Conservation (phyloP, 2,329 filamentous ascomycete species). For the Malbranchea cinnamomea region DNA sequence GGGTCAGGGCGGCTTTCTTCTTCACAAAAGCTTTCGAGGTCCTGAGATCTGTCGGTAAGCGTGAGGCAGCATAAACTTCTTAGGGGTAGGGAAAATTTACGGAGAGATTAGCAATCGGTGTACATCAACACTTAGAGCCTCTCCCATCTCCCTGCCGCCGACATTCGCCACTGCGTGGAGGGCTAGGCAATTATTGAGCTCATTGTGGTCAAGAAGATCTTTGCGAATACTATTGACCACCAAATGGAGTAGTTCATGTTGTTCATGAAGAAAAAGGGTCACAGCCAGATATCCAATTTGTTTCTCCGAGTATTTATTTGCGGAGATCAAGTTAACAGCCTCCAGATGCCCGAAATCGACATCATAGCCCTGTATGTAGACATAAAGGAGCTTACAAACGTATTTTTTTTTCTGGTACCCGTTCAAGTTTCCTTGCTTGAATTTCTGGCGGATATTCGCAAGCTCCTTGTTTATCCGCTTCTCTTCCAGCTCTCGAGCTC, state of each 20-base stretch:
- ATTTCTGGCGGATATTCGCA: conserved; percentile 96
- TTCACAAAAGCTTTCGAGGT: conserved; percentile 95
- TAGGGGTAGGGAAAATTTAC: conserved; percentile 38
- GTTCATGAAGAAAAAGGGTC: conserved; percentile 90
- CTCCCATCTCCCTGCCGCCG: conserved; percentile 90
- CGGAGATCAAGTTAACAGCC: conserved; percentile 93
- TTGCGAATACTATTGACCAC: conserved; percentile 98
- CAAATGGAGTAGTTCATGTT: conserved; percentile 87
- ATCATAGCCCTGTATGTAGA: conserved; percentile 97
- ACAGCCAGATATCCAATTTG: conserved; percentile 98
- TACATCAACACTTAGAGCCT: conserved; percentile 80
- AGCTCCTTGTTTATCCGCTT: conserved; percentile 99
- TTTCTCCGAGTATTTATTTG: conserved; percentile 96
- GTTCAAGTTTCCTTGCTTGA: conserved; percentile 85
- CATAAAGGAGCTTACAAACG: conserved; percentile 98
- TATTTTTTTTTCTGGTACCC: conserved; percentile 99
- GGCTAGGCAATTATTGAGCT: conserved; percentile 92
- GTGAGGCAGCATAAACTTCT: neutral
- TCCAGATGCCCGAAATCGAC: conserved; percentile 98
- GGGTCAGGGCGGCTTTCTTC: conserved; percentile 92
- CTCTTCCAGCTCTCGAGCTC: conserved; percentile 90
- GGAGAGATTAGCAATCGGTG: conserved; percentile 89
- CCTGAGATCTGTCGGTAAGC: conserved; percentile 22
- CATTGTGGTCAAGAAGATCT: conserved; percentile 85
- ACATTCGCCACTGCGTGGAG: conserved; percentile 97